Evolutionary conservation across 331 rosid species (phyloP), one percentile per base, ranked within the genome.

Genomic region (Stylosanthes scabra): DNA sequence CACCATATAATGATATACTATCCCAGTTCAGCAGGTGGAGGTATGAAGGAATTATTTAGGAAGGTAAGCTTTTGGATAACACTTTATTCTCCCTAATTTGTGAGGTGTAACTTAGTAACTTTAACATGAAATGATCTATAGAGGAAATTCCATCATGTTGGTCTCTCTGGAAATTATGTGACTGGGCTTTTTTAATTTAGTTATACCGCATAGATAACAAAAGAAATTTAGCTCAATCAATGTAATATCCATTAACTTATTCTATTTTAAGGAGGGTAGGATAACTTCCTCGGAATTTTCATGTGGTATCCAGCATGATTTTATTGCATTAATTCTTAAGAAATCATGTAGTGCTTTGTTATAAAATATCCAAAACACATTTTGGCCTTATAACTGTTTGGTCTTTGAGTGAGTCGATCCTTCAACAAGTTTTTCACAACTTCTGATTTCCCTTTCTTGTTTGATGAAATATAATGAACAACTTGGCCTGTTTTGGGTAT

Each of bases 21-120:
- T 85, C 99, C 99, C 16, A 95, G 99, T 81, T 90, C 98, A 57
- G 99, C 98, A 20, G 99, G 99, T 77, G 96, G 97, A 70, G 99
- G 99, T 46, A 95, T 95, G 99, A 95, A 95, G 90, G 98, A 92
- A 78, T 80, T 95, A 68, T 95, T 95, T 82, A 84, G 99, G 88
- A 95, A 95, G 99, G 99, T 95, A 83, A 82, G 90, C 44, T 78
- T 69, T 75, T 47, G 57, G 78, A 55, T 71, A 74, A 75, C 68
- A 78, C 64, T 25, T 64, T 40, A 42, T 59, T 70, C 56, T 80
- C 73, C 59, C 51, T 64, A 58, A n/a, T 62, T 70, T 47, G 73
- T 66, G 51, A 57, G 47, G 52, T 66, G 51, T 58, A 50, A 49
- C 68, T 20, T 66, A 44, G 54, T 75, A 62, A 9, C 16, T 34